Evolutionary conservation across 2,329 filamentous ascomycete genomes (phyloP), one percentile per base, ranked within the genome.

Genomic region (Colletotrichum kahawae): DNA sequence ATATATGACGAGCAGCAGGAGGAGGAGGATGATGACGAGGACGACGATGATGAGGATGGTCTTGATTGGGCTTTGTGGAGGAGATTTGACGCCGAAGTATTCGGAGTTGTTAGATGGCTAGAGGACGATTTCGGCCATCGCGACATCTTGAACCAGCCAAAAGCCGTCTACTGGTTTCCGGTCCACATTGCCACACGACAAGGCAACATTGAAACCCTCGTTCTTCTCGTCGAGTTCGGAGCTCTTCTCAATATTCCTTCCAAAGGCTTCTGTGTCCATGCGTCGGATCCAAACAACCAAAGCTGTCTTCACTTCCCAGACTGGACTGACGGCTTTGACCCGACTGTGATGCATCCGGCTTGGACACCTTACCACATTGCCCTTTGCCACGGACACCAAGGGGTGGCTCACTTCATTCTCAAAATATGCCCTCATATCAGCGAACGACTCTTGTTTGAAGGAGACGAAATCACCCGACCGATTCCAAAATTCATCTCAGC

Each of bases 161-260:
- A 48, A 2, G 56, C 56, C 9, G 56, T 29, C 9, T 59, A 59
- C 18, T 59, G 56, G 56, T 59, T 59, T 7, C 56, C 56, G 56
- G 56, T 59, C 7, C 56, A 59, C 29, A 33, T 59, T 9, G 56
- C 56, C 10, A 16, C 56, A 0, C 16, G 29, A 29, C 56, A 59
- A 7, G 56, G 56, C 0, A 31, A 59, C 24, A 1, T 29, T 1
- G 56, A 59, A 27, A 27, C 56, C 4, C 24, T 29, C 27, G 29
- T 1, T 0, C 4, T 59, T 2, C 56, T 59, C 1, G 27, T 59
- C 5, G 27, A 59, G 0, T 29, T 4, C 1, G 56, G 16, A 0
- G 56, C 56, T 4, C 29, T 59, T 2, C 56, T 59, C 13, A 59
- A 59, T 16, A 18, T 59, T 4, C 1, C 56, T 31, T 59, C 56